Evolutionary conservation across 148 eudicot species (phyloP).

Genomic region (Simmondsia chinensis): DNA sequence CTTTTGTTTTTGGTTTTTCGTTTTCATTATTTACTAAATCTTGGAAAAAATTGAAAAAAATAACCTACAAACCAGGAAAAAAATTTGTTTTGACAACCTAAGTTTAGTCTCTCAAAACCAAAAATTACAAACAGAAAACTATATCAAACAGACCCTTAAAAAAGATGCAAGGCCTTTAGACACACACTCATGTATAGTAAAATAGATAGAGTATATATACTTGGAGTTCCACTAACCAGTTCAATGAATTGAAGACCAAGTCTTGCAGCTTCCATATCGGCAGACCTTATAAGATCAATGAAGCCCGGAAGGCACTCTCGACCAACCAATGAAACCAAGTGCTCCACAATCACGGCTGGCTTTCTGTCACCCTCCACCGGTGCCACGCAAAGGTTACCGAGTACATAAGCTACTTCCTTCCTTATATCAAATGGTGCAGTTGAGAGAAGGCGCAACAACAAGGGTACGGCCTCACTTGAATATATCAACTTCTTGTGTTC

Average conservation of each 20-base stretch:
- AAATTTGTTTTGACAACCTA: too few relatives aligned
- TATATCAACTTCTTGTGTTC: conserved; percentile 63
- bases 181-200: too few relatives aligned
- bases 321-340: conserved; percentile 66
- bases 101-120: too few relatives aligned
- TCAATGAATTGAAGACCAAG: conserved; percentile 88
- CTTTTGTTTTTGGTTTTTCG: too few relatives aligned
- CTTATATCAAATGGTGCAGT: conserved; percentile 79
- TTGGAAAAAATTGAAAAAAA: too few relatives aligned
- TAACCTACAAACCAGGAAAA: too few relatives aligned
- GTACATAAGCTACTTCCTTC: conserved; percentile 85
- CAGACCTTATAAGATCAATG: conserved; percentile 75
- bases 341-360: conserved; percentile 62
- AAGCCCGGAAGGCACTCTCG: conserved; percentile 80
- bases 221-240: too few relatives aligned
- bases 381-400: conserved; percentile 90
- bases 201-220: too few relatives aligned
- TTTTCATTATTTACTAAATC: too few relatives aligned
- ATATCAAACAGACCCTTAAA: too few relatives aligned
- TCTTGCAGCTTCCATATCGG: conserved; percentile 86
- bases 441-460: conserved; percentile 49
- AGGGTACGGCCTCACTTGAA: conserved; percentile 63
- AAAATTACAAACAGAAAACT: too few relatives aligned
- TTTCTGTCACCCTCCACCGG: conserved; percentile 62
- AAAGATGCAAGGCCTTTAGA: too few relatives aligned